Evolutionary conservation across 148 eudicot genomes (phyloP).

Genomic region (Fagopyrum esculentum): DNA sequence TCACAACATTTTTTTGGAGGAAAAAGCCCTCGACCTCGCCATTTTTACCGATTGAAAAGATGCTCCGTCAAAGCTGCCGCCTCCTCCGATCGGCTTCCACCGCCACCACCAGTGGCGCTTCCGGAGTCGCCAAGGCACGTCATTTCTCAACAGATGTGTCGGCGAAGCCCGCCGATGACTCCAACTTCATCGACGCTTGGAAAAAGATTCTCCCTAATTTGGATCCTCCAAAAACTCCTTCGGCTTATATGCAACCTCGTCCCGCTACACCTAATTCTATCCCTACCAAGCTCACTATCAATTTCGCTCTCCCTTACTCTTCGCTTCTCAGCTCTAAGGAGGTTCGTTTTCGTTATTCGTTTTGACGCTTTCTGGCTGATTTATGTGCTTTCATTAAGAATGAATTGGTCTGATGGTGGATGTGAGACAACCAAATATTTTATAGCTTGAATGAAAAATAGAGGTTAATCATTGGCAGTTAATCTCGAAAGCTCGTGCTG

Average conservation of each 20-base stretch:
- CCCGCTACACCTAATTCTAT: conserved; percentile 12
- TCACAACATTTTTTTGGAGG: no score
- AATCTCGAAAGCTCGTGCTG: no score
- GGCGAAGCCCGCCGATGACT: not conserved
- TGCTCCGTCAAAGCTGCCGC: conserved; percentile 12
- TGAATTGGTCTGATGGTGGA: no score
- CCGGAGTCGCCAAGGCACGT: not conserved
- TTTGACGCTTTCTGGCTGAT: no score
- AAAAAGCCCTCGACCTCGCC: no score
- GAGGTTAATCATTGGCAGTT: no score
- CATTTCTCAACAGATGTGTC: conserved; percentile 8
- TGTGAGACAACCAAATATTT: no score
- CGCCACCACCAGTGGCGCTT: not conserved
- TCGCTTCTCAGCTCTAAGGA: conserved; percentile 11
- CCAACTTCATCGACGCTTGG: conserved; percentile 9
- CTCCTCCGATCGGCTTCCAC: conserved; percentile 9
- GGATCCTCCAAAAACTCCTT: conserved; percentile 13
- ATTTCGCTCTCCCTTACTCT: conserved; percentile 20
- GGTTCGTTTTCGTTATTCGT: not conserved
- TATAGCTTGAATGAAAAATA: no score
- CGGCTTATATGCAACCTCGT: conserved; percentile 12
- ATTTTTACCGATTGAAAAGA: not conserved
- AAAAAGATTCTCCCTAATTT: not conserved
- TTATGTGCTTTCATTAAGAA: no score
- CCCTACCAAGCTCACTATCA: conserved; percentile 18